A percentile compares a stretch with the other conserved stretches of the same genome.
Conservation (phyloP, 2,329 filamentous ascomycete genomes). For the Aspergillus jensenii region DNA sequence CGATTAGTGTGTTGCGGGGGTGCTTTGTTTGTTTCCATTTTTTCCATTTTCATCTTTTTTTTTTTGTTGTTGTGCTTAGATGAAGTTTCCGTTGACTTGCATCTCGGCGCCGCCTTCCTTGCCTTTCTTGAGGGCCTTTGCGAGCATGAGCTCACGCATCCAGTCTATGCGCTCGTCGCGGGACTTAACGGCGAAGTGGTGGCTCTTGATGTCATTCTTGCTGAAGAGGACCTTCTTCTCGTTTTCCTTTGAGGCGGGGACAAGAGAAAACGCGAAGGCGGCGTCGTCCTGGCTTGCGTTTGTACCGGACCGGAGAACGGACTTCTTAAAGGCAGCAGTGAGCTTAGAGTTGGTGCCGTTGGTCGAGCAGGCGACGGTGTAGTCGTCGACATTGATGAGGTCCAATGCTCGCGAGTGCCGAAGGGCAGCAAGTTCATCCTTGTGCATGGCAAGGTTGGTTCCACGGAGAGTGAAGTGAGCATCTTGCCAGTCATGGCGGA, state of each 20-base stretch:
- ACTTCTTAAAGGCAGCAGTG: conserved; percentile 74
- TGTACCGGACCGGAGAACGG: conserved; percentile 42
- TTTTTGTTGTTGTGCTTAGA: conserved; percentile 15
- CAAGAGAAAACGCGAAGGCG: conserved; percentile 32
- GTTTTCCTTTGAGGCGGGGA: conserved; percentile 37
- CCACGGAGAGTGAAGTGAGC: conserved; percentile 82
- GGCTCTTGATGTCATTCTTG: conserved; percentile 70
- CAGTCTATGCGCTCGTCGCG: conserved; percentile 93
- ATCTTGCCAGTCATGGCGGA: conserved; percentile 91
- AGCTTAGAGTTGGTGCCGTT: conserved; percentile 76
- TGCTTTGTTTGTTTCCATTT: not conserved
- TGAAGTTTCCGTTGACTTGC: conserved; percentile 31
- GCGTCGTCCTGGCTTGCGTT: conserved; percentile 24
- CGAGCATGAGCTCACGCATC: conserved; percentile 54
- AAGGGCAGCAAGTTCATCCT: conserved; percentile 23
- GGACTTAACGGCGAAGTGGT: conserved; percentile 87
- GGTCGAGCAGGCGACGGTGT: conserved; percentile 62
- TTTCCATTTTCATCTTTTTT: not conserved
- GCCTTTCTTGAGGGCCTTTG: conserved; percentile 38
- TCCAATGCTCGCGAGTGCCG: conserved; percentile 56
- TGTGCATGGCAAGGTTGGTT: conserved; percentile 48
- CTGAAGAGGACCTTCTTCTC: conserved; percentile 36
- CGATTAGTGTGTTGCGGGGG: not conserved
- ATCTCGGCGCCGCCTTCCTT: conserved; percentile 22
- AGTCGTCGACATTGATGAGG: conserved; percentile 69